These are phyloP conservation scores for Nemania sp. DNA, from an alignment of 2,329 filamentous ascomycete species.

Conservation along the genomic window DNA sequence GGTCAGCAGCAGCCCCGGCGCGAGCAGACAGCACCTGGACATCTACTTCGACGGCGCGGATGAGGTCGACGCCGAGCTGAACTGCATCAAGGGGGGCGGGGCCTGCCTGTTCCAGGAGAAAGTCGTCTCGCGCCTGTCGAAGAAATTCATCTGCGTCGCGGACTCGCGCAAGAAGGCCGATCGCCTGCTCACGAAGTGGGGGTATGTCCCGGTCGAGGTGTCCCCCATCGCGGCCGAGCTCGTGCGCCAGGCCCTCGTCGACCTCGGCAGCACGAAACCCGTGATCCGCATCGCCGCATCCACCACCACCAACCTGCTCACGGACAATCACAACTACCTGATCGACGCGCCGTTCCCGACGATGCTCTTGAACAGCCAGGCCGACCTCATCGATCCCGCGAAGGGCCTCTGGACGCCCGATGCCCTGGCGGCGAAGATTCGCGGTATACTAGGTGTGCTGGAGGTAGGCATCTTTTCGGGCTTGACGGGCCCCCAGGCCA, in stretches of 20 bases:
- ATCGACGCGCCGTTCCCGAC: constrained; percentile 88
- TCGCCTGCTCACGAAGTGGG: constrained; percentile 76
- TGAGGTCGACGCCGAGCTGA: constrained; percentile 91
- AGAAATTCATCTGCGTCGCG: constrained; percentile 85
- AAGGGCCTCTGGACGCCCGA: constrained; percentile 80
- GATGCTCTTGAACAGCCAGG: constrained; percentile 59
- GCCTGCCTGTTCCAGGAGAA: constrained; percentile 99
- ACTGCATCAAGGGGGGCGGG: constrained; percentile 96
- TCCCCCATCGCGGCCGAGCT: constrained; percentile 79
- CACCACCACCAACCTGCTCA: constrained; percentile 81
- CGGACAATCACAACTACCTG: constrained; percentile 85
- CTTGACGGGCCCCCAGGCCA: constrained; percentile 71
- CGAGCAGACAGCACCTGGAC: constrained; percentile 65
- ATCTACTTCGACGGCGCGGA: constrained; percentile 96
- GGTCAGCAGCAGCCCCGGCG: constrained; percentile 43
- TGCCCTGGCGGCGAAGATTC: constrained; percentile 72
- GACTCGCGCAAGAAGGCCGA: constrained; percentile 89
- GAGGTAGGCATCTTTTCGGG: constrained; percentile 92
- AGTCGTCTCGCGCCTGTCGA: constrained; percentile 81
- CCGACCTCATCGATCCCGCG: constrained; percentile 55
- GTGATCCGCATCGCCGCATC: constrained; percentile 71
- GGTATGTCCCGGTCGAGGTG: constrained; percentile 88
- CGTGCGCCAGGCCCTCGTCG: constrained; percentile 72
- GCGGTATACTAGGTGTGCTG: constrained; percentile 81
- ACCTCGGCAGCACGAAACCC: constrained; percentile 73